Evolutionary conservation across 306 rosid species (phyloP).

Genomic region (Albizia julibrissin): DNA sequence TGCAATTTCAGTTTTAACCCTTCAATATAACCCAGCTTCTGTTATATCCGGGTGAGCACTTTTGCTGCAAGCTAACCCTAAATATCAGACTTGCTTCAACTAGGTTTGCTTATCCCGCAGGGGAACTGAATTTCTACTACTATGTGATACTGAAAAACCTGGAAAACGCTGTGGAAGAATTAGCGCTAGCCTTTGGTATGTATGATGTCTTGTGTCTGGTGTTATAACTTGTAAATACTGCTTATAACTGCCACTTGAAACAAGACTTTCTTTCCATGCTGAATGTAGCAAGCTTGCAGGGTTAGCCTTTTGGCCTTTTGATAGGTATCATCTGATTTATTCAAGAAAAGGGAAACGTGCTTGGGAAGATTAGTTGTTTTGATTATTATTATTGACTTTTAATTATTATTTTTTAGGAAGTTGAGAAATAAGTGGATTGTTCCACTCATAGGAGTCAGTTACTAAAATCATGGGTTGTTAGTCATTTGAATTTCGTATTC

Average conservation of each 20-base stretch:
- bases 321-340: no score
- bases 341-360: no score
- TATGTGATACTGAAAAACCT: not conserved
- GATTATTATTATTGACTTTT: no score
- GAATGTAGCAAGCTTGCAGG: not conserved
- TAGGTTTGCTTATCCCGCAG: not conserved
- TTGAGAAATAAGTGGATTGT: no score
- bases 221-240: not conserved
- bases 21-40: constrained; percentile 17
- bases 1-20: constrained; percentile 15
- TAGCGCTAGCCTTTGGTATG: not conserved
- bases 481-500: no score
- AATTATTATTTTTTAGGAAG: no score
- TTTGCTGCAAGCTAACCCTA: constrained; percentile 21
- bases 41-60: constrained; percentile 34
- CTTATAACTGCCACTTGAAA: not conserved
- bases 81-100: constrained; percentile 13
- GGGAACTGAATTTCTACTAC: constrained; percentile 4
- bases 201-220: not conserved
- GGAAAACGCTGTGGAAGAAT: not conserved
- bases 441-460: no score
- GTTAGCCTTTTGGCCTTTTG: not conserved
- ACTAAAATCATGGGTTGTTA: no score
- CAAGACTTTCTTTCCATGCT: not conserved
- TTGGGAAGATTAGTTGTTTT: no score